phyloP scores from a whole-genome alignment of 2,329 filamentous ascomycete genomes.

The Exserohilum turcica region DNA sequence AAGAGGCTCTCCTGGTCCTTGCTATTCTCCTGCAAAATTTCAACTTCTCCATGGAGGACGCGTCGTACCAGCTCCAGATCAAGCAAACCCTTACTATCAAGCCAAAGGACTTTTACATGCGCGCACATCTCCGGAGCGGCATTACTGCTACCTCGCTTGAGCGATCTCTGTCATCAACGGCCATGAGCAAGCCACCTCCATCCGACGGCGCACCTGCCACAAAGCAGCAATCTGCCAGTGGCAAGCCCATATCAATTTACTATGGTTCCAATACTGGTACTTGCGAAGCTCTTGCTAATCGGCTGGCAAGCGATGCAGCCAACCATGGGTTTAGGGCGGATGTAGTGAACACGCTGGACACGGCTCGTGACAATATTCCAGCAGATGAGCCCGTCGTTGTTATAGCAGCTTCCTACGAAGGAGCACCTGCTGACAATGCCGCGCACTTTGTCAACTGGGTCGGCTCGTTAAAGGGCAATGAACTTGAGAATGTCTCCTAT shows the following conservation, averaged over 20 bases:
- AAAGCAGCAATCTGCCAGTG: conserved; percentile 22
- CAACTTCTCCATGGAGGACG: conserved; percentile 51
- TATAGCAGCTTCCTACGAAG: conserved; percentile 51
- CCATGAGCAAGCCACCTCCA: conserved; percentile 22
- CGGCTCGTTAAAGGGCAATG: conserved; percentile 30
- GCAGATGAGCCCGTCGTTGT: conserved; percentile 48
- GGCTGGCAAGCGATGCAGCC: conserved; percentile 43
- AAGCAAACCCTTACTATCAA: conserved; percentile 55
- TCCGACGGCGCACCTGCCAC: conserved; percentile 11
- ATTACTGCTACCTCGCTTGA: conserved; percentile 42
- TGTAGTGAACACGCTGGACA: conserved; percentile 44
- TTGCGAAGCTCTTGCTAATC: conserved; percentile 50
- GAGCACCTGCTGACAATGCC: conserved; percentile 52
- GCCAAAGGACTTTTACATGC: conserved; percentile 50
- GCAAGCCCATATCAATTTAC: conserved; percentile 44
- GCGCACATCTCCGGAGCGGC: conserved; percentile 40
- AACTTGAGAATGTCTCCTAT: conserved; percentile 45
- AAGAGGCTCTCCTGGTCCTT: conserved; percentile 56
- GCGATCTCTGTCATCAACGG: conserved; percentile 29
- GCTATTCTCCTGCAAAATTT: conserved; percentile 55
- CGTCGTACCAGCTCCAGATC: conserved; percentile 51
- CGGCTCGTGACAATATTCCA: conserved; percentile 40
- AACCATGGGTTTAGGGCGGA: conserved; percentile 46
- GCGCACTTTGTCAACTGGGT: conserved; percentile 51
- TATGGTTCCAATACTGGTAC: conserved; percentile 52